phyloP scores from a whole-genome alignment of 768 basidiomycete species.

The Phylloporus arenicola region DNA sequence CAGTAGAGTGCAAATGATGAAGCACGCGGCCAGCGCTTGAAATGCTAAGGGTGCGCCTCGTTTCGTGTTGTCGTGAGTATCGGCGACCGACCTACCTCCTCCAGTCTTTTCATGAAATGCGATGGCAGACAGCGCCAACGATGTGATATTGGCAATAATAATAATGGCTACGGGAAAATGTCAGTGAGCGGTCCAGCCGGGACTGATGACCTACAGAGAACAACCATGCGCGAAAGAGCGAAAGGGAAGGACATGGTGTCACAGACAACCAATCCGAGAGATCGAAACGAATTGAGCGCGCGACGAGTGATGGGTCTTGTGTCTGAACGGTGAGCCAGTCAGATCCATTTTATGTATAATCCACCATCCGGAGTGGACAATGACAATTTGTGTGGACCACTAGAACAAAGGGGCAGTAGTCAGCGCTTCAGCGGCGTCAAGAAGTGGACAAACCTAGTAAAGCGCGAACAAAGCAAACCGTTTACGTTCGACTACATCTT shows the following conservation, averaged over 20 bases:
- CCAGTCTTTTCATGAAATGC: conserved; percentile 18
- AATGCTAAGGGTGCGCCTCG: conserved; percentile 14
- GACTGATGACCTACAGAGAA: conserved; percentile 15
- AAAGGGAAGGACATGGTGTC: conserved; percentile 26
- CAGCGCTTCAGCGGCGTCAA: neutral
- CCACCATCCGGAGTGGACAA: conserved; percentile 6
- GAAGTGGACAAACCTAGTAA: neutral
- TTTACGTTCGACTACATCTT: no score
- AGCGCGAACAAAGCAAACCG: no score
- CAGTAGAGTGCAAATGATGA: conserved; percentile 9
- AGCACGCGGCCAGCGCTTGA: conserved; percentile 14
- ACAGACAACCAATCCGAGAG: conserved; percentile 15
- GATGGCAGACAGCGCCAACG: conserved; percentile 12
- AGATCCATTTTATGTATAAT: conserved; percentile 12
- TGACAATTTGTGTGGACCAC: conserved; percentile 5
- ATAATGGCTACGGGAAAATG: conserved; percentile 12
- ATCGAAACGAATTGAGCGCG: conserved; percentile 2
- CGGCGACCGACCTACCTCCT: conserved; percentile 15
- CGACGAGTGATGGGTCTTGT: neutral
- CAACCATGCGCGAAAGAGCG: conserved; percentile 14
- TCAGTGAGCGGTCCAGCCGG: neutral
- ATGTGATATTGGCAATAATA: conserved; percentile 8
- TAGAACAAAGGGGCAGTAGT: conserved; percentile 3
- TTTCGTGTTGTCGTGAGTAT: neutral
- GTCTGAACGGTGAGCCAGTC: neutral